A percentile compares a stretch with the other conserved stretches of the same genome.
phyloP scores from a whole-genome alignment of 2,329 filamentous ascomycete species.

The Fusarium staphyleae region DNA sequence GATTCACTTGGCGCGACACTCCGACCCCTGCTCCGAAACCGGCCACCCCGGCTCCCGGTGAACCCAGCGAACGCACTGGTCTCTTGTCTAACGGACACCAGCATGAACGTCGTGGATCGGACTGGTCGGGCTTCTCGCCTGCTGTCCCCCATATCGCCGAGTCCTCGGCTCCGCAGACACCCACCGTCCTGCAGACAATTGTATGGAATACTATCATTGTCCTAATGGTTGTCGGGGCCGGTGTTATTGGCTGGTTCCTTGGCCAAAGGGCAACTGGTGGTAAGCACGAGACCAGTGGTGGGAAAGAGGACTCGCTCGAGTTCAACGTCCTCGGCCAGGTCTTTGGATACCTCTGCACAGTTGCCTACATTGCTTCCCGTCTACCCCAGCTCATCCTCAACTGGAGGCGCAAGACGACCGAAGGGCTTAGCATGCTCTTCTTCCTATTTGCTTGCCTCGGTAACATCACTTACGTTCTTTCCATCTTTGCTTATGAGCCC shows the following conservation, averaged over 20 bases:
- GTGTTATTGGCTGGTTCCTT: conserved; percentile 86
- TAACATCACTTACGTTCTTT: conserved; percentile 91
- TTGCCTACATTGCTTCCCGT: conserved; percentile 86
- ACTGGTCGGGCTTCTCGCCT: conserved; percentile 75
- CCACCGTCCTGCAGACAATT: conserved; percentile 63
- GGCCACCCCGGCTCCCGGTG: conserved; percentile 42
- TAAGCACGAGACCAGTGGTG: conserved; percentile 49
- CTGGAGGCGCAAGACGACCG: conserved; percentile 89
- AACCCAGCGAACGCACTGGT: conserved; percentile 60
- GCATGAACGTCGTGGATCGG: conserved; percentile 58
- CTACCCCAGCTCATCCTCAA: conserved; percentile 92
- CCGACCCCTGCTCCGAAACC: conserved; percentile 54
- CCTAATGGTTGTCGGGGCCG: conserved; percentile 82
- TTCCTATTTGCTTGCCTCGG: conserved; percentile 97
- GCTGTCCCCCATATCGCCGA: conserved; percentile 75
- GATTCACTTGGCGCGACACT: conserved; percentile 72
- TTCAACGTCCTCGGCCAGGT: conserved; percentile 85
- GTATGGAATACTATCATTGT: conserved; percentile 80
- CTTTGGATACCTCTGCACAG: conserved; percentile 92
- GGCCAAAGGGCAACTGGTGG: conserved; percentile 50
- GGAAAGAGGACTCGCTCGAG: conserved; percentile 58
- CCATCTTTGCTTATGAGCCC: conserved; percentile 89
- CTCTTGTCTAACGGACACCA: conserved; percentile 23
- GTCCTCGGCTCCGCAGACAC: conserved; percentile 55
- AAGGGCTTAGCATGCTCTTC: conserved; percentile 92